A percentile compares a stretch with the other conserved stretches of the same genome.
Conservation (phyloP, 768 basidiomycete species). For the Tephrocybe sp. region DNA sequence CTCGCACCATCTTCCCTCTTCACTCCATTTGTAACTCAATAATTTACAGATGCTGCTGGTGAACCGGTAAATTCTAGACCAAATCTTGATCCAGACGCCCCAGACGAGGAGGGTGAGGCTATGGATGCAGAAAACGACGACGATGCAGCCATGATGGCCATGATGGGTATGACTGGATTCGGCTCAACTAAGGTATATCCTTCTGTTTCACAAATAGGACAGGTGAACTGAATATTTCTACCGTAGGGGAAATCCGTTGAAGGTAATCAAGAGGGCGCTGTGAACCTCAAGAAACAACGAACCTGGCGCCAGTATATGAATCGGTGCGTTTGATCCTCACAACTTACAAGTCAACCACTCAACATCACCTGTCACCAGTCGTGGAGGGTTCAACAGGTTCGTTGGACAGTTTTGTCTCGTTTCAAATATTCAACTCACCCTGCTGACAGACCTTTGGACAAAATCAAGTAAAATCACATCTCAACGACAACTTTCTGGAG, state of each 20-base stretch:
- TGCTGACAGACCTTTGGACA: constrained; percentile 78
- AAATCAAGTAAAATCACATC: constrained; percentile 67
- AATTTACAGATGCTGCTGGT: neutral
- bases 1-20: neutral
- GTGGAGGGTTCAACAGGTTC: constrained; percentile 86
- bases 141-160: constrained; percentile 80
- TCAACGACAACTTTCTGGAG: neutral
- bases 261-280: constrained; percentile 78
- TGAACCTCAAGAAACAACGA: constrained; percentile 74
- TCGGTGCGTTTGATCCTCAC: constrained; percentile 47
- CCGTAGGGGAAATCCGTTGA: constrained; percentile 73
- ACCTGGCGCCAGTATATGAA: constrained; percentile 99
- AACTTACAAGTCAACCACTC: constrained; percentile 1
- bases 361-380: constrained; percentile 41
- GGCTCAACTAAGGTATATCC: constrained; percentile 79
- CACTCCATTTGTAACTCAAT: neutral
- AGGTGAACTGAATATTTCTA: neutral
- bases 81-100: constrained; percentile 42
- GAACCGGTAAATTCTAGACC: constrained; percentile 21
- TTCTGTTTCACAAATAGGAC: neutral
- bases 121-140: constrained; percentile 62
- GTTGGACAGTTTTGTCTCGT: neutral
- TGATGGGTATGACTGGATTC: constrained; percentile 90
- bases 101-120: constrained; percentile 47
- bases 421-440: constrained; percentile 15